These are phyloP conservation scores for Cantharellus anzutake DNA, from an alignment of 768 basidiomycete species.

Conservation along the genomic window DNA sequence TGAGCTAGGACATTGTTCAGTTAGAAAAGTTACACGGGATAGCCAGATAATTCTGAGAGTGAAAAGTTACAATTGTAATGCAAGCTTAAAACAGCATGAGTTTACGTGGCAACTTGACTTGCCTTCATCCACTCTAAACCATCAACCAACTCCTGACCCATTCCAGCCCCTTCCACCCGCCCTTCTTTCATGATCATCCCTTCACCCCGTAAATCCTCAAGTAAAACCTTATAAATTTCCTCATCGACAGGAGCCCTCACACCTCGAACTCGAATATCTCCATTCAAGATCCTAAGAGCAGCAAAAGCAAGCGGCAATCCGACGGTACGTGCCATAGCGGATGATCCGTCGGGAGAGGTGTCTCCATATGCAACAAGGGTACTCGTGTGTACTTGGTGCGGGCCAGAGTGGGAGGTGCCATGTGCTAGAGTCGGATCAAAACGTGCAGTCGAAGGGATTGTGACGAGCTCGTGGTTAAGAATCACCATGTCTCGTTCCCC, in stretches of 20 bases:
- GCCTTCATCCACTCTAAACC: too few species aligned
- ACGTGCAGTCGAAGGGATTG: conserved; percentile 13
- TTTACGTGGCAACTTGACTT: too few species aligned
- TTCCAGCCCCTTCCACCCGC: too few species aligned
- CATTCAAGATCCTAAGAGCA: conserved; percentile 50
- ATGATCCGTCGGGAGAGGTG: conserved; percentile 19
- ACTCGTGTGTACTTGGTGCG: conserved; percentile 44
- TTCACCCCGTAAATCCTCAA: conserved; percentile 35
- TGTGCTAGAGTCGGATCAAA: too few species aligned
- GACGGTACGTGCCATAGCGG: conserved; percentile 85
- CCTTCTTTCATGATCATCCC: conserved; percentile 19
- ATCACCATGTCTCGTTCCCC: conserved; percentile 76
- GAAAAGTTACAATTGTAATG: too few species aligned
- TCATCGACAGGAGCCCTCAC: conserved; percentile 47
- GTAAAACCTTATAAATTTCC: conserved; percentile 41
- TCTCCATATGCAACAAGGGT: conserved; percentile 45
- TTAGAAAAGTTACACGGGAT: too few species aligned
- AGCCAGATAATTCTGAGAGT: too few species aligned
- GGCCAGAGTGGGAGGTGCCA: conserved; percentile 1
- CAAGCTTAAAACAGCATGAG: too few species aligned
- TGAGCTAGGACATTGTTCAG: too few species aligned
- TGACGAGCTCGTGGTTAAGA: conserved; percentile 65
- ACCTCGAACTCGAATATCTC: conserved; percentile 31
- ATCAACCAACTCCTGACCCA: too few species aligned
- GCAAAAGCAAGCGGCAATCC: conserved; percentile 79